Evolutionary conservation across 495 filamentous ascomycete species (phyloP), one percentile per base, ranked within the genome.

Genomic region (Podospora fimiseda): DNA sequence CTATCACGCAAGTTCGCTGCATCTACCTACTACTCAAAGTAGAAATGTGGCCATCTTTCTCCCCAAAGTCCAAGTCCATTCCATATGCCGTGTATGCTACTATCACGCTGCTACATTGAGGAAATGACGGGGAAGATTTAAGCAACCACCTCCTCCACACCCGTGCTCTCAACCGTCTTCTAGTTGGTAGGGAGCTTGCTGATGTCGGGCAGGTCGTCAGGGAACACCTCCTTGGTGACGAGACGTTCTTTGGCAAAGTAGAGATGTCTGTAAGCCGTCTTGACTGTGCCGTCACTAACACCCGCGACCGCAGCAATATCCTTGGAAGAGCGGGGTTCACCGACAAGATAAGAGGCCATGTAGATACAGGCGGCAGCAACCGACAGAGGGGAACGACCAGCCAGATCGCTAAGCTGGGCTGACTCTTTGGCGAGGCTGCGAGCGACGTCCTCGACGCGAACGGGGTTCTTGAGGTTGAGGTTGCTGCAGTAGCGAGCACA

Each of bases 311-410:
- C 51, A 1, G 86, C 85, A 57, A 97, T 95, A 49, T 95, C 87
- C 68, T 92, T 93, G 38, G 91, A 83, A 5, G 79, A 76, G 64
- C 86, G 87, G n/a, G 79, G 69, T 37, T 88, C 76, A 43, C 85
- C 88, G 78, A 91, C 84, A 18, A 96, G 74, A 62, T 89, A 80
- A 0, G 88, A 89, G 7, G 89, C 84, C 82, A 96, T 91, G 74
- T 93, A 97, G 67, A 98, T 96, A 66, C 89, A 95, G 38, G 92
- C 90, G 15, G 90, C 92, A 2, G 93, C 93, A 43, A 91, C 87
- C 6, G 93, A 96, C 33, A 97, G 80, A 7, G 93, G 93, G 38
- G 93, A 97, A 48, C 93, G 89, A 51, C 93, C 93, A 24, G 91
- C 92, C 39, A 97, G 78, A 22, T 87, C 82, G 39, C 86, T 87